phyloP scores from a whole-genome alignment of 2,329 filamentous ascomycete species.

The Bisporella sp. region DNA sequence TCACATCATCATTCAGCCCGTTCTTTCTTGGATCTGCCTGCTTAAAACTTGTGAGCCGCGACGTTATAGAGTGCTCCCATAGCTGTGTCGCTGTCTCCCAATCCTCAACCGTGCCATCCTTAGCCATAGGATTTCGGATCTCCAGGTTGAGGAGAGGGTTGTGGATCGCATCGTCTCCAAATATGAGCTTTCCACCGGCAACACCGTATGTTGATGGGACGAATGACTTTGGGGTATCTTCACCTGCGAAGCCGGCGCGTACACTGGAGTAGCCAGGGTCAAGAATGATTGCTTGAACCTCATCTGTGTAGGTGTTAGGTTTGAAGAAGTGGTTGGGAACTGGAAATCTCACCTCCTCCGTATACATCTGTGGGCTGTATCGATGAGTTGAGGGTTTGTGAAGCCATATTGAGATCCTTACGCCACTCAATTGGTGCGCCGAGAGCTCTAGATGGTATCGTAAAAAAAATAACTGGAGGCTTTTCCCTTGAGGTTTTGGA shows the following conservation, averaged over 20 bases:
- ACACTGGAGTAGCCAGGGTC: conserved; percentile 89
- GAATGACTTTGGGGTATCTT: conserved; percentile 93
- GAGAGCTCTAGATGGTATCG: no score
- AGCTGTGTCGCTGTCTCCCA: conserved; percentile 87
- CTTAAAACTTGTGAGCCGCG: conserved; percentile 73
- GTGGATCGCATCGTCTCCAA: conserved; percentile 85
- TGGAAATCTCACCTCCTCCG: conserved; percentile 45
- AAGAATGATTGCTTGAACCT: conserved; percentile 93
- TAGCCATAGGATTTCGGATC: conserved; percentile 85
- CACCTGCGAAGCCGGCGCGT: conserved; percentile 92
- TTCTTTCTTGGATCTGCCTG: conserved; percentile 66
- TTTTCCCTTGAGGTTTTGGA: no score
- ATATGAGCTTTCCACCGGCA: conserved; percentile 51
- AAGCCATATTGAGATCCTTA: conserved; percentile 38
- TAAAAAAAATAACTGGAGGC: no score
- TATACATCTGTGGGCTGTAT: conserved; percentile 56
- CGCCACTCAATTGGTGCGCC: neutral
- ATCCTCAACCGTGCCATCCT: conserved; percentile 86
- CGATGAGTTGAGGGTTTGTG: conserved; percentile 49
- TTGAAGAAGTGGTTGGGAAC: conserved; percentile 3
- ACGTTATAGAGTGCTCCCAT: conserved; percentile 90
- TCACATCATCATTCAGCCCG: conserved; percentile 62
- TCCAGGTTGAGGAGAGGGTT: conserved; percentile 70
- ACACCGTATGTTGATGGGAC: conserved; percentile 83
- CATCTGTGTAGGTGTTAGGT: conserved; percentile 53